These are phyloP conservation scores for Apiospora marii DNA, from an alignment of 2,329 filamentous ascomycete species.

Conservation along the genomic window DNA sequence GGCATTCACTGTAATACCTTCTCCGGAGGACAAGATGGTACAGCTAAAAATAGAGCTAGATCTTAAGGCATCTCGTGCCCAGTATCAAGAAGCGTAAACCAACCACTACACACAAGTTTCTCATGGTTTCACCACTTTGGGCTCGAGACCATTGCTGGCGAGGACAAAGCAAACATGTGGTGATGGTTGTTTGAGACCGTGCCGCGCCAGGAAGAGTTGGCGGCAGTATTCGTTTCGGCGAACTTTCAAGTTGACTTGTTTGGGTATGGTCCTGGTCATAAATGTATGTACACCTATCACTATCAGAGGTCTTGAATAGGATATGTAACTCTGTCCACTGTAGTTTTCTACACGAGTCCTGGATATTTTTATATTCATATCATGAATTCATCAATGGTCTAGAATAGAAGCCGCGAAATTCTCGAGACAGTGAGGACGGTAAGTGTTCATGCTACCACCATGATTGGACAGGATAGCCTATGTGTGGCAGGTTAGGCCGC, in stretches of 20 bases:
- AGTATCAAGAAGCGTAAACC: neutral
- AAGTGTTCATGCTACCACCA: no score
- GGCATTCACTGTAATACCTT: neutral
- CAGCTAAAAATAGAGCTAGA: neutral
- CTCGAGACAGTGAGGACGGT: no score
- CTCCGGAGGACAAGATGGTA: neutral
- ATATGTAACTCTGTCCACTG: no score
- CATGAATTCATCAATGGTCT: no score
- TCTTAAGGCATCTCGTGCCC: neutral
- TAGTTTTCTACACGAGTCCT: no score
- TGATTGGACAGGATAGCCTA: no score
- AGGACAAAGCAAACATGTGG: neutral
- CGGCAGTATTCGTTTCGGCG: neutral
- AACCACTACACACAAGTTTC: neutral
- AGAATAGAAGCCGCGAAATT: no score
- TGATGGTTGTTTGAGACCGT: neutral
- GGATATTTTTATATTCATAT: no score
- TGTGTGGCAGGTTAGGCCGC: no score
- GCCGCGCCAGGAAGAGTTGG: neutral
- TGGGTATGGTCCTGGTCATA: neutral
- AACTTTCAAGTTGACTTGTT: neutral
- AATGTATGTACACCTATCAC: no score
- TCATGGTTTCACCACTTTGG: neutral
- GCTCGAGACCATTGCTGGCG: neutral
- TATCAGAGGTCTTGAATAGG: no score